A percentile compares a stretch with the other conserved stretches of the same genome.
Evolutionary conservation across 2,329 filamentous ascomycete genomes (phyloP).

Genomic region (Coniochaeta ligniaria): DNA sequence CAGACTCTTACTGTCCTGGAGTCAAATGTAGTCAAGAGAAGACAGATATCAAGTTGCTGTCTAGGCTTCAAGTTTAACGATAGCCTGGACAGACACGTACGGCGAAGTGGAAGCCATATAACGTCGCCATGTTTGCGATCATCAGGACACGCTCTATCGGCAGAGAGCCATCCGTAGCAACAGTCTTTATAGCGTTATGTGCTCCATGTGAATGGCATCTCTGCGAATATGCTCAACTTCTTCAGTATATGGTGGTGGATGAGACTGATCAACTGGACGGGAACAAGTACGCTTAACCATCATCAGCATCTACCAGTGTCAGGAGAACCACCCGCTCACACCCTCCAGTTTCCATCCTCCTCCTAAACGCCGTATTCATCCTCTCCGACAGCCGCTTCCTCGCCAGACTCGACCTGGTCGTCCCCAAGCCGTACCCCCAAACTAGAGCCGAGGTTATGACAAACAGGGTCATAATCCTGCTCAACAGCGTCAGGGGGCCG

Average conservation of each 20-base stretch:
- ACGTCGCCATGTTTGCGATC: neutral
- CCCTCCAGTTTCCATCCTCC: neutral
- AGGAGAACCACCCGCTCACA: neutral
- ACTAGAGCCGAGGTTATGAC: neutral
- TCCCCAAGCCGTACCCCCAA: neutral
- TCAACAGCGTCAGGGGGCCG: neutral
- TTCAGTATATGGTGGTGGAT: neutral
- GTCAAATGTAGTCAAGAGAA: neutral
- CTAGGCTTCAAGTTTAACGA: neutral
- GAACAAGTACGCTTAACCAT: neutral
- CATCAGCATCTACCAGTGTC: neutral
- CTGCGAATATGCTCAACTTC: neutral
- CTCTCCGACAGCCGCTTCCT: neutral
- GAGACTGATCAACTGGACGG: neutral
- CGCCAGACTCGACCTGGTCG: neutral
- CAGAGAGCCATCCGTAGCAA: too few relatives aligned
- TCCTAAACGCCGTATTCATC: conserved; percentile 1
- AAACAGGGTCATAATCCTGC: neutral
- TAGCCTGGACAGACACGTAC: too few relatives aligned
- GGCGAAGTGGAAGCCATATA: too few relatives aligned
- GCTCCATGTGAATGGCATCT: neutral
- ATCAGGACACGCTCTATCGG: neutral
- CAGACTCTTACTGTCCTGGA: neutral
- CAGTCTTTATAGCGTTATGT: too few relatives aligned
- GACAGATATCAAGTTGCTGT: neutral